Evolutionary conservation across 371 early-diverging fungal genomes (phyloP).

Genomic region (Mortierella sp.): DNA sequence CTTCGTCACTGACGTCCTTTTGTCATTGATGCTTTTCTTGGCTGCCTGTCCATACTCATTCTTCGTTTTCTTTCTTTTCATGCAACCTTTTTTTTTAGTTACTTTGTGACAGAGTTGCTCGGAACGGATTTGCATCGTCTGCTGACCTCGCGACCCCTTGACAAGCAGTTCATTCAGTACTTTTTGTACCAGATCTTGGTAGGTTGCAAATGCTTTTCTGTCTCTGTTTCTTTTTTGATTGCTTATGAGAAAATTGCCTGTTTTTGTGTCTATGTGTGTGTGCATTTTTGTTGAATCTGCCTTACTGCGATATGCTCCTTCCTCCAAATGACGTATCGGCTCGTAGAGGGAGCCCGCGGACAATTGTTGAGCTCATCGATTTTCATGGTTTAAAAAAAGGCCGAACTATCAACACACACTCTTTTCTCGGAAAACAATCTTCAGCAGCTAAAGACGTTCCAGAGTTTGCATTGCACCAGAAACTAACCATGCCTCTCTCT

Average conservation of each 20-base stretch:
- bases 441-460: neutral
- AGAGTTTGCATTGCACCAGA: neutral
- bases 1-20: neutral
- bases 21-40: neutral
- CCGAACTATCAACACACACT: neutral
- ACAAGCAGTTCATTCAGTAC: conserved; percentile 96
- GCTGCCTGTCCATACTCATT: neutral
- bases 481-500: conserved; percentile 3
- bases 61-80: conserved; percentile 3
- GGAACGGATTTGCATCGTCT: conserved; percentile 96
- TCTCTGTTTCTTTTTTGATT: neutral
- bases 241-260: neutral
- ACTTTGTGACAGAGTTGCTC: conserved; percentile 95
- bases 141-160: conserved; percentile 88
- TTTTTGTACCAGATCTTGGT: conserved; percentile 95
- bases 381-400: neutral
- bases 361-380: conserved; percentile 7
- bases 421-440: neutral
- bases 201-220: conserved; percentile 26
- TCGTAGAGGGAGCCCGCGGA: conserved; percentile 14
- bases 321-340: conserved; percentile 12
- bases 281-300: neutral
- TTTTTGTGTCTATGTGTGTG: neutral
- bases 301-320: conserved; percentile 7
- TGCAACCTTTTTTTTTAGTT: conserved; percentile 62